phyloP scores from a whole-genome alignment of 1,139 yeast genomes.

The Yamadazyma mexicana region DNA sequence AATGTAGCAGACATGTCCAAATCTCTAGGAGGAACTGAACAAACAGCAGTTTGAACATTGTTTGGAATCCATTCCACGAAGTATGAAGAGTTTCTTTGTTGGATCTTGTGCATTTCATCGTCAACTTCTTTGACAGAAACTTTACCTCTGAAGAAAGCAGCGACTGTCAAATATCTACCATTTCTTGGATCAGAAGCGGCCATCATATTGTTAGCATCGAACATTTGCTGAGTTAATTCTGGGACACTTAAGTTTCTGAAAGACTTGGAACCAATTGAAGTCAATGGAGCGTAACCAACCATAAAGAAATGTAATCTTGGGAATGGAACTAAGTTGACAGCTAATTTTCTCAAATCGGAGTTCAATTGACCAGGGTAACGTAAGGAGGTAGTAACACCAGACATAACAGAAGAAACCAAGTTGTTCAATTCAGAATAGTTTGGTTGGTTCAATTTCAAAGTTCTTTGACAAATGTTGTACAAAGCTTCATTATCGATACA shows the following conservation, averaged over 20 bases:
- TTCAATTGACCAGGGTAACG: slow-evolving; percentile 95
- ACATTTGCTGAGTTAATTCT: slow-evolving; percentile 90
- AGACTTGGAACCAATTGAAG: slow-evolving; percentile 74
- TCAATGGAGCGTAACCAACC: slow-evolving; percentile 92
- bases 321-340: slow-evolving; percentile 91
- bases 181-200: slow-evolving; percentile 90
- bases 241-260: slow-evolving; percentile 86
- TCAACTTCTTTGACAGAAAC: slow-evolving; percentile 91
- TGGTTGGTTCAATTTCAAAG: slow-evolving; percentile 79
- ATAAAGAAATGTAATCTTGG: slow-evolving; percentile 93
- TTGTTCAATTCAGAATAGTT: slow-evolving; percentile 74
- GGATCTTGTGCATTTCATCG: slow-evolving; percentile 86
- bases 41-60: slow-evolving; percentile 91
- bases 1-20: slow-evolving; percentile 89
- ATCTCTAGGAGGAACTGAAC: slow-evolving; percentile 86
- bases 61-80: slow-evolving; percentile 98
- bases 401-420: slow-evolving; percentile 86
- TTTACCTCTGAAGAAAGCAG: slow-evolving; percentile 91
- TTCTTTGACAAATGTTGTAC: slow-evolving; percentile 83
- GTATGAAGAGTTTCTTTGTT: slow-evolving; percentile 74
- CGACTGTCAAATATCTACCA: slow-evolving; percentile 92
- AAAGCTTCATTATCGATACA: slow-evolving; percentile 94
- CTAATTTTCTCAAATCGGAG: slow-evolving; percentile 87
- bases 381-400: slow-evolving; percentile 85
- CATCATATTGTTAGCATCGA: slow-evolving; percentile 91